A percentile compares a stretch with the other conserved stretches of the same genome.
These are phyloP conservation scores for Linum usitatissimum DNA, from an alignment of 345 rosid genomes.

Conservation along the genomic window DNA sequence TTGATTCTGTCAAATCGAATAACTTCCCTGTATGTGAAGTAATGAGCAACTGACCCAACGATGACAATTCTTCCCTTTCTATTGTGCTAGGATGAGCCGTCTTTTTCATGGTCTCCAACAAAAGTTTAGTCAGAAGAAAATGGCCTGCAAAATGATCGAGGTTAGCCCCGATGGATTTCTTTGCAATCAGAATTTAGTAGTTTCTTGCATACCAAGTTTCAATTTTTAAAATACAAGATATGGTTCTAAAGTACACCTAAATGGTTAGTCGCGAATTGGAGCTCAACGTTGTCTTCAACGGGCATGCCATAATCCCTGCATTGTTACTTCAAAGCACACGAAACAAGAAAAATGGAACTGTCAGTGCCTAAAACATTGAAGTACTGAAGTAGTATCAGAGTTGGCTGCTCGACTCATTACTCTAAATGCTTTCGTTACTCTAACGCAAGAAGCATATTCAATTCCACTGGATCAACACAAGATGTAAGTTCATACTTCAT, in stretches of 20 bases:
- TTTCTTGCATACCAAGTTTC: no score
- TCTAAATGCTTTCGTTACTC: no score
- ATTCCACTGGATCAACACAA: no score
- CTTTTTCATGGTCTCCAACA: conserved; percentile 6
- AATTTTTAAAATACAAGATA: not conserved
- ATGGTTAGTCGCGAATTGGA: conserved; percentile 8
- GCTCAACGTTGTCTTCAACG: conserved; percentile 5
- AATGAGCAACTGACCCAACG: not conserved
- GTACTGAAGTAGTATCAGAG: no score
- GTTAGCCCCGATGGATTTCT: no score
- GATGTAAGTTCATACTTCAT: no score
- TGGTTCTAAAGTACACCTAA: not conserved
- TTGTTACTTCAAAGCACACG: conserved; percentile 4
- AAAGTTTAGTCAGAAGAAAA: conserved; percentile 6
- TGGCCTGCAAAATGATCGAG: not conserved
- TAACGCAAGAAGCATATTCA: no score
- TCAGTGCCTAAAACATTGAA: not conserved
- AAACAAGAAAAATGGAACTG: not conserved
- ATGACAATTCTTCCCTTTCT: conserved; percentile 8
- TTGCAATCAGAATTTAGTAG: no score
- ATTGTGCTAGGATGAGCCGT: conserved; percentile 1
- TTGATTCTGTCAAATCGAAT: conserved; percentile 1
- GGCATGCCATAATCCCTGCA: conserved; percentile 8
- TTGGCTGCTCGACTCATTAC: no score
- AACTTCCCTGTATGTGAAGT: not conserved